Evolutionary conservation across 83 land plant species (phyloP), one percentile per base, ranked within the genome.

Genomic region (Diphasiastrum complanatum): DNA sequence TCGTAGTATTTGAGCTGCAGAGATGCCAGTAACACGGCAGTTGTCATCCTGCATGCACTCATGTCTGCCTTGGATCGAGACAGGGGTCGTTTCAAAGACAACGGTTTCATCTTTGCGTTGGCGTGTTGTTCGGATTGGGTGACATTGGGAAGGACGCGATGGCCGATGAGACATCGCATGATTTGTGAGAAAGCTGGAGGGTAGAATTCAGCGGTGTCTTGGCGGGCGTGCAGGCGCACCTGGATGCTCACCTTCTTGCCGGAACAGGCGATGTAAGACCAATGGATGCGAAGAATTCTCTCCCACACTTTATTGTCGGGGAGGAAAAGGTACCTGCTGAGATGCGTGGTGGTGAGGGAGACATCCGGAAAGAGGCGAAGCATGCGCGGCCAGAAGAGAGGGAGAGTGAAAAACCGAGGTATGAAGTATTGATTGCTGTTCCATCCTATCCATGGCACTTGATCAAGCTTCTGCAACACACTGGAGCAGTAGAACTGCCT

Each of bases 391-490:
- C 69, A 65, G 22, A 64, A 63, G n/a, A 4, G 33, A 4, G 28
- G 52, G 1, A 52, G n/a, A 22, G 70, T 63, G 33, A 63, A 65
- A 5, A 70, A 53, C 8, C 73, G 32, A 45, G 73, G 73, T 29
- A 70, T 43, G 35, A 38, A 64, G 69, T 70, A 70, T 47, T 70
- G 69, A 26, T 70, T 70, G 19, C 70, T 52, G 60, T 36, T 24
- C 73, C 73, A 70, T 11, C 31, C 69, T 11, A 70, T 43, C 49
- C 69, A 45, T 1, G 67, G 35, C 60, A 70, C 73, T 10, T 32
- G 22, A 33, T 54, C n/a, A 40, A 70, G 69, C 49, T 29, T 20
- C 14, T 12, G 6, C 69, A 52, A 69, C n/a, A 41, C 29, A 4
- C 25, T 14, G 27, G 69, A 24, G 33, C 73, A 70, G 35, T 63